These are phyloP conservation scores for Dothideomycetes sp. DNA, from an alignment of 2,329 filamentous ascomycete genomes.

Conservation along the genomic window DNA sequence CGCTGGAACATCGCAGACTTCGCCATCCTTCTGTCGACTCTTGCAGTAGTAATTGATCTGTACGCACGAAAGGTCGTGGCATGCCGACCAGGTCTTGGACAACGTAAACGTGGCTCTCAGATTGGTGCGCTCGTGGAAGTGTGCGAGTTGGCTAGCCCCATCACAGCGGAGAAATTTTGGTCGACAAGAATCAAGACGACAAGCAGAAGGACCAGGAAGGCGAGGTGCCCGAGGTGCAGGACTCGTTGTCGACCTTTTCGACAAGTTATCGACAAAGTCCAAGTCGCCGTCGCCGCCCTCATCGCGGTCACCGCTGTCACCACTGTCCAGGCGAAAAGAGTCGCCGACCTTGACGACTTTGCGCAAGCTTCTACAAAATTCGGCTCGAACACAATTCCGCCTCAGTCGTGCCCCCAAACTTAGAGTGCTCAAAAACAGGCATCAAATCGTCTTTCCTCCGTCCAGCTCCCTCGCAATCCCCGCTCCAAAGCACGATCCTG, in stretches of 20 bases:
- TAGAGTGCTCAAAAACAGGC: background rate
- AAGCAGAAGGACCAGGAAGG: background rate
- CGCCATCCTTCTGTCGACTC: too few species aligned
- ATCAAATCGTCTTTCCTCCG: conserved; percentile 7
- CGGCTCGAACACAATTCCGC: background rate
- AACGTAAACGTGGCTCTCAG: background rate
- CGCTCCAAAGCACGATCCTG: background rate
- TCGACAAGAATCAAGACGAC: background rate
- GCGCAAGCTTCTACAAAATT: conserved; percentile 1
- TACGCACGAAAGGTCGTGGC: too few species aligned
- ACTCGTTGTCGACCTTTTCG: background rate
- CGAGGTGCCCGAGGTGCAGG: background rate
- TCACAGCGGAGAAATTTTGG: background rate
- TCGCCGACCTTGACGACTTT: background rate
- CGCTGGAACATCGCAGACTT: too few species aligned
- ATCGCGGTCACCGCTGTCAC: background rate
- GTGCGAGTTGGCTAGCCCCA: background rate
- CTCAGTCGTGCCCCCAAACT: conserved; percentile 5
- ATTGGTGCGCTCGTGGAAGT: background rate
- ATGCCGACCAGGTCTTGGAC: too few species aligned
- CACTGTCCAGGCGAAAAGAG: background rate
- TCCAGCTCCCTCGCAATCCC: background rate
- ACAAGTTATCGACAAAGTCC: background rate
- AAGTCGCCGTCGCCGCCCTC: background rate
- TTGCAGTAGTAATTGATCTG: too few species aligned